A percentile compares a stretch with the other conserved stretches of the same genome.
phyloP scores from a whole-genome alignment of 164 flowering plant species.

The Vitis riparia region DNA sequence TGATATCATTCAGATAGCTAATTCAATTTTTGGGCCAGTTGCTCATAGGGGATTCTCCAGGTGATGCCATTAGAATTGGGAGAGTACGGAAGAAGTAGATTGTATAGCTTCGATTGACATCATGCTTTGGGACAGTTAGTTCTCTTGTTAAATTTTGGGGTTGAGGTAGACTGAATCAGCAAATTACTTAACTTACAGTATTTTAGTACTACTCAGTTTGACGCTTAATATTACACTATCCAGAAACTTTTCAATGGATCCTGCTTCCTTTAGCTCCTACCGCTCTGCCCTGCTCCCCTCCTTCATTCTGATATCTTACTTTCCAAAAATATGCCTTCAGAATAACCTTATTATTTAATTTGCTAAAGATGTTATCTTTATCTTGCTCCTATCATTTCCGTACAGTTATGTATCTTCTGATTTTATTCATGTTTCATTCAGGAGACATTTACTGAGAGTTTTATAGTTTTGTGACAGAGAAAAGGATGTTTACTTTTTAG shows the following conservation, averaged over 20 bases:
- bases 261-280: neutral
- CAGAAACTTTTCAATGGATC: neutral
- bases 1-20: neutral
- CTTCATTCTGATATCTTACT: neutral
- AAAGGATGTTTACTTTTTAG: slow-evolving; percentile 3
- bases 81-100: neutral
- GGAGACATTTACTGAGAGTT: neutral
- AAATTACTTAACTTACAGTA: neutral
- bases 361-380: neutral
- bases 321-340: neutral
- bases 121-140: neutral
- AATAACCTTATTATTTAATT: neutral
- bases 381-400: neutral
- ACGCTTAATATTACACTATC: slow-evolving; percentile 1
- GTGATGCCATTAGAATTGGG: neutral
- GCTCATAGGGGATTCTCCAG: neutral
- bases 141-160: neutral
- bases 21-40: neutral
- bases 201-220: neutral
- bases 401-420: slow-evolving; percentile 1
- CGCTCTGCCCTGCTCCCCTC: neutral
- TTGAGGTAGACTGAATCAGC: neutral
- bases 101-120: neutral
- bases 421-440: neutral
- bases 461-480: neutral